Conservation (phyloP, 1,284 basidiomycete genomes). For the Fistulina hepatica region DNA sequence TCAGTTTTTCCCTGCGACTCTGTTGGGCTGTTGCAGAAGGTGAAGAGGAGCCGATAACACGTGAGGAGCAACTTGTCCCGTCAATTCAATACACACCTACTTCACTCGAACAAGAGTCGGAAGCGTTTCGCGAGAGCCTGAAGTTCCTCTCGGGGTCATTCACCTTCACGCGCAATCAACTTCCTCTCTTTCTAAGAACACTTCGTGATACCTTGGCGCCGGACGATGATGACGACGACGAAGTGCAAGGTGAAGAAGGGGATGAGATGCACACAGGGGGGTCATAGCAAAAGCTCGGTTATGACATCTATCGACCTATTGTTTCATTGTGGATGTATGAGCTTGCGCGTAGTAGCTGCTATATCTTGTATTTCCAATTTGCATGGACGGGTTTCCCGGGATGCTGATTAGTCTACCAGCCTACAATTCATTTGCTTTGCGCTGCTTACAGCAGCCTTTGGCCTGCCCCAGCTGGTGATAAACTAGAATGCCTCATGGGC, state of each 20-base stretch:
- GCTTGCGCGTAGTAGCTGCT: too few species aligned
- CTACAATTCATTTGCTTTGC: too few species aligned
- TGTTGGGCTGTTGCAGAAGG: slow-evolving; percentile 26
- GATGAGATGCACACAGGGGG: too few species aligned
- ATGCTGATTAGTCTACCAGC: too few species aligned
- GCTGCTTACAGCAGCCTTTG: too few species aligned
- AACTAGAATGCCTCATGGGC: too few species aligned
- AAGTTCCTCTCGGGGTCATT: slow-evolving; percentile 52
- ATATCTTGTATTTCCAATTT: too few species aligned
- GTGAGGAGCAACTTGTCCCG: slow-evolving; percentile 30
- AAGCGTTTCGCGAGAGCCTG: slow-evolving; percentile 43
- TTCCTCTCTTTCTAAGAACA: slow-evolving; percentile 37
- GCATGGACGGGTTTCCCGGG: too few species aligned
- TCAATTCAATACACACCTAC: slow-evolving; percentile 52
- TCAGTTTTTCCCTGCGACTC: slow-evolving; percentile 48
- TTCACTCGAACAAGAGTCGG: slow-evolving; percentile 48
- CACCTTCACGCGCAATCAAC: slow-evolving; percentile 54
- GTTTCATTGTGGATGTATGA: too few species aligned
- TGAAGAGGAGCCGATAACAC: slow-evolving; percentile 19
- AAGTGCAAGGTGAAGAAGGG: background rate
- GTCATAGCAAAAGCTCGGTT: too few species aligned
- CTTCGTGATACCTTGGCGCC: slow-evolving; percentile 8
- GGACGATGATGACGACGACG: slow-evolving; percentile 1
- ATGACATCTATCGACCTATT: too few species aligned
- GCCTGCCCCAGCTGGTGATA: too few species aligned